Evolutionary conservation across 2,329 filamentous ascomycete species (phyloP).

Genomic region (Helotiales sp.): DNA sequence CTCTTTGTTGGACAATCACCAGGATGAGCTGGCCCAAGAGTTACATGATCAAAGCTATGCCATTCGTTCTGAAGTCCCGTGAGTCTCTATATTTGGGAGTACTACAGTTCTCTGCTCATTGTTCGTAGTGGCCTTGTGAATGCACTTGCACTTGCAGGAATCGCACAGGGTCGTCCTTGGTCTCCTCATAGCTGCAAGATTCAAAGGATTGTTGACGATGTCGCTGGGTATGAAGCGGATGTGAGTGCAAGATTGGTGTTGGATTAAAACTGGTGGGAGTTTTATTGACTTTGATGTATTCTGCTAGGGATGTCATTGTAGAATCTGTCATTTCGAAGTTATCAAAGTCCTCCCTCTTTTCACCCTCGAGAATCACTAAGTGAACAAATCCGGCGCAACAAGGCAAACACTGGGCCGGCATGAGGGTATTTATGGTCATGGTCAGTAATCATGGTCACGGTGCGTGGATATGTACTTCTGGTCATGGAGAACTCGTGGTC

Average conservation of each 20-base stretch:
- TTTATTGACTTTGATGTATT: background rate
- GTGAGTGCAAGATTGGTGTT: slow-evolving; percentile 21
- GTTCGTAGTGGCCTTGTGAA: slow-evolving; percentile 18
- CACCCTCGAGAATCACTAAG: background rate
- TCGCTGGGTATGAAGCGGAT: slow-evolving; percentile 30
- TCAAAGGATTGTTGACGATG: slow-evolving; percentile 24
- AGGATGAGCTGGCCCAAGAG: slow-evolving; percentile 79
- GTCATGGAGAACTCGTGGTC: too few relatives aligned
- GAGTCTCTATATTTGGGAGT: slow-evolving; percentile 7
- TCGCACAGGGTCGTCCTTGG: slow-evolving; percentile 24
- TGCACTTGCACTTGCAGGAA: slow-evolving; percentile 25
- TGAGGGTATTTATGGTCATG: background rate
- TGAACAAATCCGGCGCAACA: too few relatives aligned
- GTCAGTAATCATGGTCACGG: background rate
- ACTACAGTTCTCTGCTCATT: background rate
- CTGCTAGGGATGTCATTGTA: background rate
- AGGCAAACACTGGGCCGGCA: too few relatives aligned
- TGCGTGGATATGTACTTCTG: too few relatives aligned
- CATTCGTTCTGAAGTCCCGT: slow-evolving; percentile 41
- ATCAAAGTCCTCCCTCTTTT: background rate
- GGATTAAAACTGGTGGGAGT: background rate
- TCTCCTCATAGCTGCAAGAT: slow-evolving; percentile 20
- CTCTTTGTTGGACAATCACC: slow-evolving; percentile 83
- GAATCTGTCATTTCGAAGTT: background rate
- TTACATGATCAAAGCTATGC: slow-evolving; percentile 75